Base-by-base conservation (phyloP, 169 alveolate genomes). In the Plasmodium vinckei region DNA sequence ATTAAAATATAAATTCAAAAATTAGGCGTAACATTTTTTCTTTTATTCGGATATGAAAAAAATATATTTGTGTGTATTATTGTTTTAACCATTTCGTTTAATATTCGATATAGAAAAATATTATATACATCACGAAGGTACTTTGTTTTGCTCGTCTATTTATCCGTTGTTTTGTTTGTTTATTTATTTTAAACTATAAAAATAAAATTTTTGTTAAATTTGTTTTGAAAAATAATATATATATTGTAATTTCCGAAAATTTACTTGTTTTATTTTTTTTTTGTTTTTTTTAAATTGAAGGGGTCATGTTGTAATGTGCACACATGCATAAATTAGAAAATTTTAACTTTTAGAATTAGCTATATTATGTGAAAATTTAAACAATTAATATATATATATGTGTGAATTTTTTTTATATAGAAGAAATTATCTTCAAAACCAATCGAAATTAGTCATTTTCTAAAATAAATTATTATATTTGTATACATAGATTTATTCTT, bases 21-120 rank as follows among this genome's bases (percentile, higher is more conserved):
- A 3, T 33, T 33, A 33, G 42, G 42, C 42, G 42, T 67, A 44
- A n/a, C 7, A 19, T 21, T 59, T 72, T 72, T 27, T 59, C 87
- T 64, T 63, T 23, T 44, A 57, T 33, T 60, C 7, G 71, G 57
- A 57, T 25, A 44, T 42, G 61, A 15, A 72, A 39, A 51, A 59
- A 64, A 63, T 44, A 64, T 69, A 63, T 65, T 21, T 77, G 69
- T 64, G 70, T 77, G 72, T 60, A 60, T 39, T 63, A 64, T 75
- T 61, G 33, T 17, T 27, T 54, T 51, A 6, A 56, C 49, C 51
- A n/a, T 44, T 65, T 65, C 15, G 27, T 64, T 79, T 65, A 72
- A 57, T 27, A 49, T 70, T 70, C 67, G n/a, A 67, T 56, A 47
- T 25, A 54, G 17, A 67, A 79, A 33, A 67, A 46, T 46, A 25